Evolutionary conservation across 176 grass and related monocot species (phyloP).

Genomic region (Oryza australiensis): DNA sequence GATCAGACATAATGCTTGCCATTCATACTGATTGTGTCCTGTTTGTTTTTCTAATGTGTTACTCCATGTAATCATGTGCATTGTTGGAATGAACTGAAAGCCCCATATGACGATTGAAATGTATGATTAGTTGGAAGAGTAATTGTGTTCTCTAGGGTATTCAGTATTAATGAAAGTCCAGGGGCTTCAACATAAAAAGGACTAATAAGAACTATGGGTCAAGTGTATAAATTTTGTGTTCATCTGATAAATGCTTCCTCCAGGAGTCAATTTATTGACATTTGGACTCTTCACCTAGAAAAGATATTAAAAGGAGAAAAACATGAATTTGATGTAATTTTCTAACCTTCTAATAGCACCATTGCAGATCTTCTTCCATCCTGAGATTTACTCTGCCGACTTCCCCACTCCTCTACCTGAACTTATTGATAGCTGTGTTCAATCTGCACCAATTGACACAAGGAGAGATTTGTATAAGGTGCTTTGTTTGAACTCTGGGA

Average conservation of each 20-base stretch:
- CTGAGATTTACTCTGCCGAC: constrained; percentile 73
- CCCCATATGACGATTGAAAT: constrained; percentile 7
- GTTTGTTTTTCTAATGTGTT: not conserved
- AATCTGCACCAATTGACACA: constrained; percentile 96
- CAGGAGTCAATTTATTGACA: not conserved
- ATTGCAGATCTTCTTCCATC: constrained; percentile 93
- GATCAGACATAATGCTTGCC: not conserved
- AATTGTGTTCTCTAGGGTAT: constrained; percentile 5
- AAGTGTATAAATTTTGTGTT: not conserved
- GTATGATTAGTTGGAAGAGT: constrained; percentile 23
- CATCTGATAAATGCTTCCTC: constrained; percentile 13
- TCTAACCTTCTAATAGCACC: constrained; percentile 20
- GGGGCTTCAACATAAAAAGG: not conserved
- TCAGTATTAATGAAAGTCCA: not conserved
- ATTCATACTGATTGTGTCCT: constrained; percentile 1
- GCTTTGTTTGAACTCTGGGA: constrained; percentile 26
- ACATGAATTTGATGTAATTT: not conserved
- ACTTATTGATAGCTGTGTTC: constrained; percentile 89
- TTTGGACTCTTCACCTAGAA: not conserved
- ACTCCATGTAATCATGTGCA: not conserved
- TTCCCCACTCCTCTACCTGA: constrained; percentile 77
- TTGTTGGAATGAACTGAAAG: constrained; percentile 5
- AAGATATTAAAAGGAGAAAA: not conserved
- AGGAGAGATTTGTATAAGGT: constrained; percentile 98
- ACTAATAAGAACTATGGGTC: not conserved